Percentiles rank a stretch among this genome's conserved stretches.
Conservation (phyloP, 345 rosid species). For the Brassica napus region Da-Ae NC_063438.1:7010501-7011000, state of each 20-base stretch:
- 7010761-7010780: conserved; percentile 70
- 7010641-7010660: conserved; percentile 87
- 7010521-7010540: conserved; percentile 64
- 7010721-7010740: conserved; percentile 72
- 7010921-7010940: conserved; percentile 10
- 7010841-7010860: conserved; percentile 2
- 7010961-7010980: background rate
- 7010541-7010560: conserved; percentile 81
- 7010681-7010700: conserved; percentile 80
- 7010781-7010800: conserved; percentile 4
- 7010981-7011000: background rate
- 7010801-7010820: conserved; percentile 4
- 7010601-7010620: background rate
- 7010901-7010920: background rate
- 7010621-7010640: conserved; percentile 50
- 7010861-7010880: conserved; percentile 22
- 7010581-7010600: background rate
- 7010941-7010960: background rate
- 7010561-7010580: conserved; percentile 20
- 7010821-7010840: conserved; percentile 1
- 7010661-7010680: conserved; percentile 65
- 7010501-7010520: conserved; percentile 44
- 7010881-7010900: conserved; percentile 32
- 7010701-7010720: conserved; percentile 64
- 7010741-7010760: conserved; percentile 97